Evolutionary conservation across 1,139 yeast species (phyloP).

Genomic region (Yamadazyma diospyri): DNA sequence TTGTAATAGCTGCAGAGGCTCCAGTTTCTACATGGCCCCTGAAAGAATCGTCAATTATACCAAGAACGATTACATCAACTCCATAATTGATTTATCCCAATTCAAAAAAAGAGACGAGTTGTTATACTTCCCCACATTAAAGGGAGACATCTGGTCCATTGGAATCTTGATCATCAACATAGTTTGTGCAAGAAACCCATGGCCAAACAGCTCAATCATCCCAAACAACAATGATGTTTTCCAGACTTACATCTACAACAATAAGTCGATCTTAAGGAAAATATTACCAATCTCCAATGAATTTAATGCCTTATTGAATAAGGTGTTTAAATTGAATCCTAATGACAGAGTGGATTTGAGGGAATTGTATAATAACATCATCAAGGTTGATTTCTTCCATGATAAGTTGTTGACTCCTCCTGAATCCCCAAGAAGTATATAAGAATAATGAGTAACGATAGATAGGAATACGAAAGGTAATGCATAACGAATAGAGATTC

Average conservation of each 20-base stretch:
- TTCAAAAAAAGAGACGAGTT: slow-evolving; percentile 19
- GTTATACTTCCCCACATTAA: slow-evolving; percentile 56
- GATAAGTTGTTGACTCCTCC: slow-evolving; percentile 20
- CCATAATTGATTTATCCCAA: slow-evolving; percentile 27
- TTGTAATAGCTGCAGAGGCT: slow-evolving; percentile 80
- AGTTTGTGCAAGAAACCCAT: slow-evolving; percentile 83
- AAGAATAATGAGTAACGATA: slow-evolving; percentile 5
- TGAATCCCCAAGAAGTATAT: slow-evolving; percentile 12
- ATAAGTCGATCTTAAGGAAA: slow-evolving; percentile 26
- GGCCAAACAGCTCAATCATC: slow-evolving; percentile 73
- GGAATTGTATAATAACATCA: slow-evolving; percentile 40
- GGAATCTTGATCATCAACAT: slow-evolving; percentile 79
- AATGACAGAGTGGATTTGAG: slow-evolving; percentile 54
- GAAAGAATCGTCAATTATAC: slow-evolving; percentile 61
- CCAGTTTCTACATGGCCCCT: slow-evolving; percentile 91
- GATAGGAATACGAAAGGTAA: slow-evolving; percentile 2
- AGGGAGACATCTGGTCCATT: slow-evolving; percentile 88
- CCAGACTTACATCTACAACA: slow-evolving; percentile 36
- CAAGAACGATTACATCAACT: slow-evolving; percentile 27
- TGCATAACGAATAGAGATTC: slow-evolving; percentile 2
- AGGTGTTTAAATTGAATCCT: slow-evolving; percentile 62
- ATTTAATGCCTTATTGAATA: slow-evolving; percentile 51
- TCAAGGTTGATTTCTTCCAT: slow-evolving; percentile 38
- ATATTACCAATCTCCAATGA: slow-evolving; percentile 68
- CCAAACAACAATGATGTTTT: slow-evolving; percentile 60